Conservation (phyloP, 2,329 filamentous ascomycete genomes). For the Cladosporium sp. region DNA sequence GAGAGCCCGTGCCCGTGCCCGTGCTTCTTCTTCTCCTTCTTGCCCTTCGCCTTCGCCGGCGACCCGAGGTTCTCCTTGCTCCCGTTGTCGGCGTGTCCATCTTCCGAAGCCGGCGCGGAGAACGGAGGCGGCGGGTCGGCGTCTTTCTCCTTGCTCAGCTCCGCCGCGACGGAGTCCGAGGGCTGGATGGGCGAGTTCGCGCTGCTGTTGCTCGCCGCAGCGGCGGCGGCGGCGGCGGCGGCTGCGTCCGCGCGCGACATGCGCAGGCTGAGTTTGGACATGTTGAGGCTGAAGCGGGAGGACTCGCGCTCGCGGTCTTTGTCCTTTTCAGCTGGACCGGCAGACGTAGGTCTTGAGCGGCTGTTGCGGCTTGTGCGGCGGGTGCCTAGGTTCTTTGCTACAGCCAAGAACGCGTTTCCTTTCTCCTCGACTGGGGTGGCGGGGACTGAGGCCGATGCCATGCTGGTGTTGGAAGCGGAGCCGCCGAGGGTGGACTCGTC, state of each 20-base stretch:
- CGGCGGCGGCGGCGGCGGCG: slow-evolving; percentile 2
- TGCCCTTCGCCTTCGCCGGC: slow-evolving; percentile 14
- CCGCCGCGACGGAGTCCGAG: slow-evolving; percentile 11
- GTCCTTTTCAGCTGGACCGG: slow-evolving; percentile 16
- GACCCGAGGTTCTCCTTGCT: background rate
- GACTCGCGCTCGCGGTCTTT: slow-evolving; percentile 11
- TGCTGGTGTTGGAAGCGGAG: slow-evolving; percentile 23
- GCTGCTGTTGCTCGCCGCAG: background rate
- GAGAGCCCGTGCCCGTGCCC: slow-evolving; percentile 20
- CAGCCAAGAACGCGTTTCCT: slow-evolving; percentile 23
- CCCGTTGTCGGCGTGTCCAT: slow-evolving; percentile 2
- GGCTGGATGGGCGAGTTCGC: slow-evolving; percentile 5
- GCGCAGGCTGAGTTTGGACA: slow-evolving; percentile 35
- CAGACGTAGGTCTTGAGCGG: slow-evolving; percentile 38
- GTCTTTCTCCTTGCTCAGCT: slow-evolving; percentile 9
- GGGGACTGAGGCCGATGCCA: slow-evolving; percentile 24
- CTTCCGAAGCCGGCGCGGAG: slow-evolving; percentile 8
- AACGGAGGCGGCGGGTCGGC: slow-evolving; percentile 1
- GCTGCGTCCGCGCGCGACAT: slow-evolving; percentile 24
- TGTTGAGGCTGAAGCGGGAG: slow-evolving; percentile 34
- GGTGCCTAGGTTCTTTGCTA: slow-evolving; percentile 24
- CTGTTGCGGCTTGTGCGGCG: slow-evolving; percentile 23
- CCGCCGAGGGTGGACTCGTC: slow-evolving; percentile 32
- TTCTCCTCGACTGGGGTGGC: slow-evolving; percentile 41
- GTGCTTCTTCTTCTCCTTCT: slow-evolving; percentile 25